Evolutionary conservation across 768 basidiomycete species (phyloP), one percentile per base, ranked within the genome.

Genomic region (Exidia glandulosa): DNA sequence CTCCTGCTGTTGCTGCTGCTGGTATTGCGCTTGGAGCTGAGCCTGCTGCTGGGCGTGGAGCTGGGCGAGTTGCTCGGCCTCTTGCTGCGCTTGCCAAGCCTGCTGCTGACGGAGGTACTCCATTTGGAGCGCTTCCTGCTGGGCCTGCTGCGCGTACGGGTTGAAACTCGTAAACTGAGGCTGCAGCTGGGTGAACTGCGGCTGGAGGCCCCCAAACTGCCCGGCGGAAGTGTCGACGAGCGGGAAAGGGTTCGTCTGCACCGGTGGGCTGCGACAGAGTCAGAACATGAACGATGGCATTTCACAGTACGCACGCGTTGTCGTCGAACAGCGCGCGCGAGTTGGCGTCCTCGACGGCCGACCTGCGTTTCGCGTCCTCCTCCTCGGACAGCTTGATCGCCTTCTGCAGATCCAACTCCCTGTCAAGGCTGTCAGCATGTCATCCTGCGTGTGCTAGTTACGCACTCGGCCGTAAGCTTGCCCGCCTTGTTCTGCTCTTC

Each of bases 161-260:
- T 98, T 98, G 79, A 92, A 97, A 1, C 89, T 85, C 7, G 90
- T 93, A 70, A 88, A 90, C 66, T 94, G 93, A 0, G 89, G 88
- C 14, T 7, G 25, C 64, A 87, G 87, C 13, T 79, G 74, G 1
- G 88, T 88, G 68, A 79, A 85, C 65, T 93, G 92, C 2, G 89
- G 87, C 68, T 90, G 89, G 31, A 91, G 64, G 41, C 75, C 68
- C 32, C 70, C 70, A 59, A 66, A 73, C 63, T 77, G 76, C 45
- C 72, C 73, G 81, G 82, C 19, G 82, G 75, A 30, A 83, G 81
- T 52, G 84, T 78, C 74, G 59, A 84, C 70, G 37, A 76, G 70
- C 0, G 83, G 83, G 76, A 87, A 85, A 1, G 82, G 81, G 65
- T 84, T 85, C 65, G 77, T 77, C 60, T 66, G 59, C 59, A 61